Percentiles rank a stretch among this genome's conserved stretches.
These are phyloP conservation scores for Pholiota conissans DNA, from an alignment of 768 basidiomycete genomes.

Conservation along the genomic window DNA sequence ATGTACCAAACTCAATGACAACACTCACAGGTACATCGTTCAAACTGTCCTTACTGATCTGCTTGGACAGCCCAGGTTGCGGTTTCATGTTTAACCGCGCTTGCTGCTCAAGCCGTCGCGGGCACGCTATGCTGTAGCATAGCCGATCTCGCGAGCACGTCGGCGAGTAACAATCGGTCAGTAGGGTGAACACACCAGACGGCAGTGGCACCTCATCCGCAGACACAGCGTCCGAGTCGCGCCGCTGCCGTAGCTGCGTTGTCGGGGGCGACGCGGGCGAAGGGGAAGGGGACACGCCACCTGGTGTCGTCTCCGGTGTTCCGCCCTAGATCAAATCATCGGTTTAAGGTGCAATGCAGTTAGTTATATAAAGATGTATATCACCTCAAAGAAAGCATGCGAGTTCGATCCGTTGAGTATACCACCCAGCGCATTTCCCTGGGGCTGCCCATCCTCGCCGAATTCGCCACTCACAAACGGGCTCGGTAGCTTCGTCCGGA, in stretches of 20 bases:
- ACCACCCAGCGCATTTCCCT: slow-evolving; percentile 15
- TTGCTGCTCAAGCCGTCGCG: slow-evolving; percentile 91
- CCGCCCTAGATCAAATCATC: slow-evolving; percentile 24
- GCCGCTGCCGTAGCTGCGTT: slow-evolving; percentile 19
- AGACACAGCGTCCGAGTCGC: slow-evolving; percentile 41
- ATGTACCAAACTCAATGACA: neutral
- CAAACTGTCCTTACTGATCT: slow-evolving; percentile 78
- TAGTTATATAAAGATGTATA: neutral
- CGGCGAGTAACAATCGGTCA: slow-evolving; percentile 97
- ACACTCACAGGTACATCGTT: slow-evolving; percentile 68
- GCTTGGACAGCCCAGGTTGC: slow-evolving; percentile 84
- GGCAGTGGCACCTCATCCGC: slow-evolving; percentile 75
- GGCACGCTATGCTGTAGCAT: slow-evolving; percentile 99
- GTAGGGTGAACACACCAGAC: slow-evolving; percentile 91
- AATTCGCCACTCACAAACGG: slow-evolving; percentile 84
- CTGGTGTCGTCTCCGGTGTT: slow-evolving; percentile 7
- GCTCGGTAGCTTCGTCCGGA: slow-evolving; percentile 78
- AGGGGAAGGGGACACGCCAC: slow-evolving; percentile 21
- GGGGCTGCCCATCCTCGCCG: slow-evolving; percentile 23
- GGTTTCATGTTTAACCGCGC: slow-evolving; percentile 93
- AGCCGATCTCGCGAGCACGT: slow-evolving; percentile 92
- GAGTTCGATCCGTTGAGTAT: neutral
- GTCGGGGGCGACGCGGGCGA: slow-evolving; percentile 25
- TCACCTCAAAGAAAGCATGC: slow-evolving; percentile 9
- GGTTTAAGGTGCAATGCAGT: too few relatives aligned